Evolutionary conservation across 768 basidiomycete species (phyloP).

Genomic region (Lactifluus subvellereus): DNA sequence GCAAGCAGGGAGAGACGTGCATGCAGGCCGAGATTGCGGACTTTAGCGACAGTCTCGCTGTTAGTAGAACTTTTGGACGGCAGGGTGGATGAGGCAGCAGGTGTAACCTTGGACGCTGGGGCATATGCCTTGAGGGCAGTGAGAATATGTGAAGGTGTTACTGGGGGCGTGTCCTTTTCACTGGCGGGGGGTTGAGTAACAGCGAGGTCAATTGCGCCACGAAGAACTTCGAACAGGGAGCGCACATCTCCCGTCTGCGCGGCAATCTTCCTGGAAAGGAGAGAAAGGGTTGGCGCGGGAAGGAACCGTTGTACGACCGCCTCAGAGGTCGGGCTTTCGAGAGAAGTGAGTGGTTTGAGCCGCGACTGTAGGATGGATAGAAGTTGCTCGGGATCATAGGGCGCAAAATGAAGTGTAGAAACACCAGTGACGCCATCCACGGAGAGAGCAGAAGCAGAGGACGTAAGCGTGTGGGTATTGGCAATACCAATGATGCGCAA

Average conservation of each 20-base stretch:
- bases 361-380: slow-evolving; percentile 62
- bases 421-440: slow-evolving; percentile 33
- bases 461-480: slow-evolving; percentile 80
- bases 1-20: slow-evolving; percentile 63
- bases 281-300: slow-evolving; percentile 54
- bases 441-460: slow-evolving; percentile 39
- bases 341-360: slow-evolving; percentile 44
- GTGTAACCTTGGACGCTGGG: slow-evolving; percentile 30
- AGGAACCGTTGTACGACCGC: slow-evolving; percentile 47
- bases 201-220: slow-evolving; percentile 71
- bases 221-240: slow-evolving; percentile 70
- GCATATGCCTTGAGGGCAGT: slow-evolving; percentile 69
- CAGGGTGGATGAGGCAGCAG: slow-evolving; percentile 33
- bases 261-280: slow-evolving; percentile 77
- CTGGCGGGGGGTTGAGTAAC: slow-evolving; percentile 26
- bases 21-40: slow-evolving; percentile 67
- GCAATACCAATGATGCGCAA: slow-evolving; percentile 80
- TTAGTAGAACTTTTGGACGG: slow-evolving; percentile 29
- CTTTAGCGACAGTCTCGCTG: slow-evolving; percentile 62
- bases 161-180: slow-evolving; percentile 33
- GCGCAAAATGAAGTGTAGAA: slow-evolving; percentile 71
- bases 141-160: slow-evolving; percentile 65
- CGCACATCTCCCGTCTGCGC: slow-evolving; percentile 80
- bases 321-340: slow-evolving; percentile 23
- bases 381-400: slow-evolving; percentile 70